Evolutionary conservation across 2,329 filamentous ascomycete species (phyloP).

Genomic region (Hypomyces rosellus): DNA sequence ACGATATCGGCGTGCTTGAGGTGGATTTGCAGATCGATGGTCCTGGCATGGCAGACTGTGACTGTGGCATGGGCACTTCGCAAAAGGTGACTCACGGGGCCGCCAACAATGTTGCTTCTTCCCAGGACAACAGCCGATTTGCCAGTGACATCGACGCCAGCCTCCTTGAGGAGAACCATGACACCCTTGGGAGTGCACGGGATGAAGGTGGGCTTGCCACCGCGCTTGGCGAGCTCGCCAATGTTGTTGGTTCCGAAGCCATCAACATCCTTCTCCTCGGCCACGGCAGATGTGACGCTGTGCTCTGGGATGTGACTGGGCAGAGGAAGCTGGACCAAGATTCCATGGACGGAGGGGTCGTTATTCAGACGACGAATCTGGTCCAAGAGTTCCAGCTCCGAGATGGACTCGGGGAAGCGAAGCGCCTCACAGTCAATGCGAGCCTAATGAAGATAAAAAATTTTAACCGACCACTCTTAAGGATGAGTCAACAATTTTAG

Average conservation of each 20-base stretch:
- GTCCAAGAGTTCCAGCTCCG: slow-evolving; percentile 79
- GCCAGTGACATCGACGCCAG: slow-evolving; percentile 74
- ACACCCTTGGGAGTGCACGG: slow-evolving; percentile 97
- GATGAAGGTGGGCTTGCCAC: slow-evolving; percentile 80
- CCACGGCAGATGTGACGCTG: slow-evolving; percentile 79
- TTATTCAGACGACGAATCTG: slow-evolving; percentile 79
- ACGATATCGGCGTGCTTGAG: slow-evolving; percentile 84
- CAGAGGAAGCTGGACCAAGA: slow-evolving; percentile 88
- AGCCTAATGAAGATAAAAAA: slow-evolving; percentile 49
- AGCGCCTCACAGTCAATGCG: slow-evolving; percentile 84
- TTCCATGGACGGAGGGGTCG: slow-evolving; percentile 78
- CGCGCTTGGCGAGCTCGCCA: slow-evolving; percentile 92
- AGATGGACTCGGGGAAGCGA: slow-evolving; percentile 74
- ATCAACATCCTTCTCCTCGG: slow-evolving; percentile 95
- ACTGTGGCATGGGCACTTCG: slow-evolving; percentile 96
- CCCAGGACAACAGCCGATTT: slow-evolving; percentile 95
- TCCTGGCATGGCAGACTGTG: slow-evolving; percentile 91
- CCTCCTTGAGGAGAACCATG: slow-evolving; percentile 83
- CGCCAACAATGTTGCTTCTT: slow-evolving; percentile 94
- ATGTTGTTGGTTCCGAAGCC: slow-evolving; percentile 94
- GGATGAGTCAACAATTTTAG: neutral
- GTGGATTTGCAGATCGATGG: slow-evolving; percentile 62
- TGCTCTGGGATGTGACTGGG: slow-evolving; percentile 89
- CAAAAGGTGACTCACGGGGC: slow-evolving; percentile 90
- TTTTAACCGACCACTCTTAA: neutral